Base-by-base conservation (phyloP, 1,139 yeast genomes). In the Geotrichum klebahnii region DNA sequence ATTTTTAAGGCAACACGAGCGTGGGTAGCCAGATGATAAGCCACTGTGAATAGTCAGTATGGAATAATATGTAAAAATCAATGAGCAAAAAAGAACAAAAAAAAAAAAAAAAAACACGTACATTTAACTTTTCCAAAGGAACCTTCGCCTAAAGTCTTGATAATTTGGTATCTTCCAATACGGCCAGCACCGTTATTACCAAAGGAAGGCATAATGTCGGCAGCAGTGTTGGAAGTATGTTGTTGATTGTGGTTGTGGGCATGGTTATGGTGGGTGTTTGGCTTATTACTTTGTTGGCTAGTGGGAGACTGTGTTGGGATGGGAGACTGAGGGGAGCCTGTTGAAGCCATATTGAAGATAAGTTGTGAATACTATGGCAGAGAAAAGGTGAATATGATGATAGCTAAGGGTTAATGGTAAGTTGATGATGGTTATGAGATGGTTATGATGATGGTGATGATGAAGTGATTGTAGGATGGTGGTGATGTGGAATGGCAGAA, bases 111-210 rank as follows among this genome's bases (percentile, higher is more conserved):
- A 14, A 9, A 9, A 32, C 8, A 53, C 61, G 34, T 50, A 60
- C 64, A 75, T 66, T 92, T 92, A 59, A 92, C 98, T 66, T 92
- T 92, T 61, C 98, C 98, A 65, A 92, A 92, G 0, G 97, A 90
- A 22, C 98, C 98, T 67, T 92, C 97, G 28, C 98, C 98, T 24
- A 92, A 74, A 2, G 97, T 90, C 67, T 90, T 88, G 61, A 92
- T 85, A 53, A 94, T 84, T 66, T 90, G 97, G 69, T 94, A 94
- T 61, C 94, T 82, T 16, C 97, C 98, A 54, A 90, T 87, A 51
- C 89, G 54, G 24, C 65, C 65, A 10, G 51, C 49, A 23, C 56
- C 56, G 32, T 52, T 52, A 19, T 55, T 48, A 43, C 54, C 57
- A 32, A 57, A 54, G 36, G 62, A 53, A 19, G 62, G 61, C 59